phyloP scores from a whole-genome alignment of 352 stramenopile species.

The Ophiocytium majus region DNA sequence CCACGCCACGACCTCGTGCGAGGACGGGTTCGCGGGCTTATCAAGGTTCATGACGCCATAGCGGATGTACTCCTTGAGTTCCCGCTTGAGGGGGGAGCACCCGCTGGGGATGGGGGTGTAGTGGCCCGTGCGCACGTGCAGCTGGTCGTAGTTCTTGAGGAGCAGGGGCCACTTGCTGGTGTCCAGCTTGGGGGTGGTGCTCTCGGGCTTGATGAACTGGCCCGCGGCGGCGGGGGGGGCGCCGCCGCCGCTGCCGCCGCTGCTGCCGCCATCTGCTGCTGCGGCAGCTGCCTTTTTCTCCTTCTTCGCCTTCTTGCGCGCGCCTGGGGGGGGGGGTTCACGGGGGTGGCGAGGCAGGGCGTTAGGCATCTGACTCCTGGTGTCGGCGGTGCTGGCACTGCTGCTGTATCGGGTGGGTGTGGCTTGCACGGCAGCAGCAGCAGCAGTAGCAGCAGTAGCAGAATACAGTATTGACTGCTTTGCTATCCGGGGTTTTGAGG shows the following conservation, averaged over 20 bases:
- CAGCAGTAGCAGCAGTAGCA: neutral
- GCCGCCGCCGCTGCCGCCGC: neutral
- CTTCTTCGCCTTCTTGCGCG: slow-evolving; percentile 37
- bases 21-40: slow-evolving; percentile 98
- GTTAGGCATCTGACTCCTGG: neutral
- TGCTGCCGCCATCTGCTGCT: neutral
- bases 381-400: neutral
- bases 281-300: slow-evolving; percentile 38
- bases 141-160: slow-evolving; percentile 98
- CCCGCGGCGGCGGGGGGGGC: slow-evolving; percentile 31
- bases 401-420: neutral
- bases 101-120: slow-evolving; percentile 98
- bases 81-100: slow-evolving; percentile 90
- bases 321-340: neutral
- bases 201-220: slow-evolving; percentile 54
- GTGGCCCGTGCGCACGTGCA: slow-evolving; percentile 97
- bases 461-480: neutral
- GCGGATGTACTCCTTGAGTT: slow-evolving; percentile 93
- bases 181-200: slow-evolving; percentile 52
- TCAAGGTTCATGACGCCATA: slow-evolving; percentile 99
- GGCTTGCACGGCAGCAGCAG: neutral
- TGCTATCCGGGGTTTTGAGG: too few species aligned
- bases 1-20: slow-evolving; percentile 99
- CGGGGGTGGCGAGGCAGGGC: neutral
- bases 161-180: slow-evolving; percentile 88